These are phyloP conservation scores for Tripidium arundinaceum DNA, from an alignment of 202 grass and related monocot species.

Conservation along the genomic window DNA sequence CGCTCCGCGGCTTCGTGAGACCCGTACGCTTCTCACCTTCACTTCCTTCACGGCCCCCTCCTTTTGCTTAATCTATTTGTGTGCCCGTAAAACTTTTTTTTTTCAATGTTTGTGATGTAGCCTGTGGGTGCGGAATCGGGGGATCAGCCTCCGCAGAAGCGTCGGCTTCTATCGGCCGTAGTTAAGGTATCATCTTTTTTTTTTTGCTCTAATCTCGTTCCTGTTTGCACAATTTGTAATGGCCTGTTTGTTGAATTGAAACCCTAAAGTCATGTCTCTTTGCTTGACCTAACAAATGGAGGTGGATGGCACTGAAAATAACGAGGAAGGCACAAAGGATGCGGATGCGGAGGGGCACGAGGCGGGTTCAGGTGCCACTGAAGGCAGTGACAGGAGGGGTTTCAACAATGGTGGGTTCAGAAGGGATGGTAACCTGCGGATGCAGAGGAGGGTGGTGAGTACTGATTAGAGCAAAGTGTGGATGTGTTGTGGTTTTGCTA, in stretches of 20 bases:
- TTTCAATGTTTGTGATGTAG: slow-evolving; percentile 28
- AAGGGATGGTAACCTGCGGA: slow-evolving; percentile 41
- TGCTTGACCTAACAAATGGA: slow-evolving; percentile 9
- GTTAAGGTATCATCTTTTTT: slow-evolving; percentile 55
- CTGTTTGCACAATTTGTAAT: not conserved
- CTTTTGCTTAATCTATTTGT: not conserved
- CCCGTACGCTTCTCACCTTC: slow-evolving; percentile 41
- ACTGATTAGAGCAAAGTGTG: not conserved
- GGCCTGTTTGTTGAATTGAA: not conserved
- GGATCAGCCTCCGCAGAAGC: slow-evolving; percentile 62
- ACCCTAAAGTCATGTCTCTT: not conserved
- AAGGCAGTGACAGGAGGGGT: slow-evolving; percentile 40
- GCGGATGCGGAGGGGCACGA: not conserved
- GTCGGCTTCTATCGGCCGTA: slow-evolving; percentile 72
- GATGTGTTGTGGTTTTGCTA: not conserved
- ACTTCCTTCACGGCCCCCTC: not conserved
- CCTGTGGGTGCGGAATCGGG: slow-evolving; percentile 44
- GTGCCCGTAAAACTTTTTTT: not conserved
- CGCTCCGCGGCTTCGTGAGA: slow-evolving; percentile 59
- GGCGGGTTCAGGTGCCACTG: not conserved
- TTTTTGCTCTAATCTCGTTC: not conserved
- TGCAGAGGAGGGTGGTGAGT: slow-evolving; percentile 50
- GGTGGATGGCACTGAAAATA: slow-evolving; percentile 45
- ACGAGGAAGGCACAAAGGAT: slow-evolving; percentile 21
- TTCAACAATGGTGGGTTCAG: slow-evolving; percentile 39